Percentiles rank a stretch among this genome's conserved stretches.
Conservation (phyloP, 805 yeast species). For the Kurtzmaniella cleridarum region DNA sequence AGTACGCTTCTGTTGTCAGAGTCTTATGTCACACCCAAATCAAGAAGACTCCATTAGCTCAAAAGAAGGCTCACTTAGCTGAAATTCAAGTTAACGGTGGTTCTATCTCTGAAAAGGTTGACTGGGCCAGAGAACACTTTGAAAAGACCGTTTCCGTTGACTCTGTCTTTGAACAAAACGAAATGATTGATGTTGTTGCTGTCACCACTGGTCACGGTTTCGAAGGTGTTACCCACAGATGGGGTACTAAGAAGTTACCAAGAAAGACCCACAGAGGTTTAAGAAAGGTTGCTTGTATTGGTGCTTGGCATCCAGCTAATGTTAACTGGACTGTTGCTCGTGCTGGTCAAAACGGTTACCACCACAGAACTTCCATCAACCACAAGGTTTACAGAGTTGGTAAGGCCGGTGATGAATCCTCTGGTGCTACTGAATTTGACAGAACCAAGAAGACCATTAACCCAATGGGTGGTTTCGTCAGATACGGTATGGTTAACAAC, state of each 20-base stretch:
- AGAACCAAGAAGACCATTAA: constrained; percentile 99
- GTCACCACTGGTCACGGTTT: constrained; percentile 99
- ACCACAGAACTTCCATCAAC: constrained; percentile 99
- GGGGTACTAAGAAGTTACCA: constrained; percentile 99
- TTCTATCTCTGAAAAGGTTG: constrained; percentile 93
- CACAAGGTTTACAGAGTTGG: constrained; percentile 99
- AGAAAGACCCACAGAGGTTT: constrained; percentile 99
- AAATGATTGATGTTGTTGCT: constrained; percentile 97
- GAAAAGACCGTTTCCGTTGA: constrained; percentile 97
- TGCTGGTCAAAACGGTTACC: constrained; percentile 99
- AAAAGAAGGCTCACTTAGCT: constrained; percentile 99
- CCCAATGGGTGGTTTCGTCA: constrained; percentile 99
- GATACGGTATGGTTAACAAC: constrained; percentile 97
- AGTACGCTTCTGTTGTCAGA: constrained; percentile 98
- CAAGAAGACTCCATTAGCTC: constrained; percentile 97
- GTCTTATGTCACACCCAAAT: constrained; percentile 99
- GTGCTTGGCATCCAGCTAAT: constrained; percentile 99
- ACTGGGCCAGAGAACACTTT: constrained; percentile 98
- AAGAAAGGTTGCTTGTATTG: constrained; percentile 99
- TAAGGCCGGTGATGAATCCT: constrained; percentile 88
- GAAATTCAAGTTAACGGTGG: constrained; percentile 99
- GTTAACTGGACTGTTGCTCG: constrained; percentile 99
- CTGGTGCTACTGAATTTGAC: constrained; percentile 96
- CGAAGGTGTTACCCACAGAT: constrained; percentile 99
- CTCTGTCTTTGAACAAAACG: constrained; percentile 97